Conservation (phyloP, 768 basidiomycete genomes). For the Collybia nuda region DNA sequence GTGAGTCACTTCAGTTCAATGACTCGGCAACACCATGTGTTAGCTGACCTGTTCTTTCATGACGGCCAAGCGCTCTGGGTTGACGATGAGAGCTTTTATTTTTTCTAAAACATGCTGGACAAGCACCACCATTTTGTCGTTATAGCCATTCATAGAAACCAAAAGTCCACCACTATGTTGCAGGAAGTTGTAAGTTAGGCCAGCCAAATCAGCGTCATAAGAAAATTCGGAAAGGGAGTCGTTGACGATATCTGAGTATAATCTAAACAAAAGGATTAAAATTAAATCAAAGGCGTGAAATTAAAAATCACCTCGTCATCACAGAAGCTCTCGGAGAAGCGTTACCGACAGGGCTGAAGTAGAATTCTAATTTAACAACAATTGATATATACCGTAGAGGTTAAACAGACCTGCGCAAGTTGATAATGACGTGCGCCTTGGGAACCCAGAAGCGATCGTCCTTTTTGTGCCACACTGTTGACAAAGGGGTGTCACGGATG, state of each 20-base stretch:
- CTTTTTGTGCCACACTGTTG: slow-evolving; percentile 93
- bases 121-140: slow-evolving; percentile 84
- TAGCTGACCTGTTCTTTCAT: slow-evolving; percentile 78
- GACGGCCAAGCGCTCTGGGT: slow-evolving; percentile 72
- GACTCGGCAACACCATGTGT: background rate
- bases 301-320: slow-evolving; percentile 58
- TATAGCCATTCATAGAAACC: slow-evolving; percentile 79
- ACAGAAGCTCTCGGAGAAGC: slow-evolving; percentile 68
- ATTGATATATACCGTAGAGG: background rate
- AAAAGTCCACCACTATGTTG: slow-evolving; percentile 65
- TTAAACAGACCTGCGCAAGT: slow-evolving; percentile 64
- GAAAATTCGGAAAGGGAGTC: slow-evolving; percentile 90
- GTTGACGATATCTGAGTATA: slow-evolving; percentile 82
- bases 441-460: slow-evolving; percentile 98
- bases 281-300: background rate
- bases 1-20: background rate
- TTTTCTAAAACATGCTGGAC: slow-evolving; percentile 70
- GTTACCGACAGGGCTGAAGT: slow-evolving; percentile 53
- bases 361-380: slow-evolving; percentile 1
- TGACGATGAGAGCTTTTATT: slow-evolving; percentile 61
- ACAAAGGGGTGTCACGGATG: slow-evolving; percentile 68
- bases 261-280: slow-evolving; percentile 33
- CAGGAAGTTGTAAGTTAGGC: slow-evolving; percentile 71
- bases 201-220: slow-evolving; percentile 92
- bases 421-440: slow-evolving; percentile 75